Evolutionary conservation across 2,329 filamentous ascomycete species (phyloP).

Genomic region (Fusarium aywerte): DNA sequence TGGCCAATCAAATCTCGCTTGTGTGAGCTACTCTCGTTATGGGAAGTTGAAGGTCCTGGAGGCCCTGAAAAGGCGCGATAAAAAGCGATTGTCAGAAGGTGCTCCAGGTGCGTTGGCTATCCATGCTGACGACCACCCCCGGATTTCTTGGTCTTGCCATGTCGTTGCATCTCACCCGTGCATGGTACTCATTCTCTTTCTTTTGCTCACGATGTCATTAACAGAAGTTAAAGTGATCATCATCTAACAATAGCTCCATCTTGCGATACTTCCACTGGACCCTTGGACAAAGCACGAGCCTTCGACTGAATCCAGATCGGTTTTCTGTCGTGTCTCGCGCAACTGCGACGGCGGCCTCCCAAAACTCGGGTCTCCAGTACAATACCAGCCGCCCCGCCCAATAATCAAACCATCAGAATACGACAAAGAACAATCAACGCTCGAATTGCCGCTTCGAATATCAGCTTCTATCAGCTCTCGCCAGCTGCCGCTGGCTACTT

Average conservation of each 20-base stretch:
- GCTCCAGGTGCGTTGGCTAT: constrained; percentile 6
- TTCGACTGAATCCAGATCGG: constrained; percentile 29
- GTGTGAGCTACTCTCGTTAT: constrained; percentile 11
- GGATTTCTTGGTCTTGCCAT: constrained; percentile 34
- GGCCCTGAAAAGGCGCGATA: constrained; percentile 29
- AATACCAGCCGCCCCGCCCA: constrained; percentile 38
- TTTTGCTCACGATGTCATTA: constrained; percentile 39
- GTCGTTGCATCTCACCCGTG: constrained; percentile 22
- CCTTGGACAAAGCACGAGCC: constrained; percentile 30
- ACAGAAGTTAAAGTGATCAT: constrained; percentile 20
- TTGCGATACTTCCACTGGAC: constrained; percentile 14
- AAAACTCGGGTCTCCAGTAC: constrained; percentile 22
- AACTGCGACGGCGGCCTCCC: constrained; percentile 46
- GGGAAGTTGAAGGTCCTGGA: constrained; percentile 33
- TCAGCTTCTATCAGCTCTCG: constrained; percentile 34
- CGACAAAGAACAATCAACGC: constrained; percentile 27
- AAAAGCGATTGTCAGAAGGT: constrained; percentile 33
- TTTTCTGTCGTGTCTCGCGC: constrained; percentile 29
- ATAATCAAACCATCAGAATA: constrained; percentile 25
- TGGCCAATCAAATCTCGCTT: constrained; percentile 23
- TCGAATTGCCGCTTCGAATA: constrained; percentile 24
- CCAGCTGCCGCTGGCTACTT: constrained; percentile 38
- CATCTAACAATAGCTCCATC: constrained; percentile 10
- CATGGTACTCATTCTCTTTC: constrained; percentile 15
- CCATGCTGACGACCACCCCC: constrained; percentile 38